Percentiles rank a stretch among this genome's conserved stretches.
Evolutionary conservation across 2,329 filamentous ascomycete genomes (phyloP).

Genomic region (Penicillium sp.): DNA sequence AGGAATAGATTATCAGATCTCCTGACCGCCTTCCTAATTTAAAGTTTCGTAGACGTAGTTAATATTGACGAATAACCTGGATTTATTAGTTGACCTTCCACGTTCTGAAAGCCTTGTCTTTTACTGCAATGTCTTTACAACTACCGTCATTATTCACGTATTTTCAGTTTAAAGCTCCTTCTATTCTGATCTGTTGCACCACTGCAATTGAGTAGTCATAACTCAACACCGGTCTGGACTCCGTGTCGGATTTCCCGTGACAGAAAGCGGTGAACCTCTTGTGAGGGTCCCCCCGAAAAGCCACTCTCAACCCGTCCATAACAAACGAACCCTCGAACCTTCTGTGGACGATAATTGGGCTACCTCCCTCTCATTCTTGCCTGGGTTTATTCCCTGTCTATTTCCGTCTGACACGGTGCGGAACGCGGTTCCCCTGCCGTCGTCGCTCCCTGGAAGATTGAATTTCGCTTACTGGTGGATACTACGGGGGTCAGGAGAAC

Average conservation of each 20-base stretch:
- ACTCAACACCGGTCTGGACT: not conserved
- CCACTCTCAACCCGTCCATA: constrained; percentile 20
- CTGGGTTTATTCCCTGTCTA: not conserved
- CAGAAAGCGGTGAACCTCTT: constrained; percentile 18
- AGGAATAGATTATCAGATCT: not conserved
- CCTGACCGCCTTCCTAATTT: not conserved
- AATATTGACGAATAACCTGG: not conserved
- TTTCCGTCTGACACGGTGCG: constrained; percentile 15
- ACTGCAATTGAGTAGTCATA: not conserved
- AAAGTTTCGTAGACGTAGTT: not conserved
- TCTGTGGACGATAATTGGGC: constrained; percentile 13
- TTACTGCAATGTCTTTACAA: not conserved
- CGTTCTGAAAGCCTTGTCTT: not conserved
- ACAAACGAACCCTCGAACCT: constrained; percentile 21
- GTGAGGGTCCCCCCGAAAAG: constrained; percentile 16
- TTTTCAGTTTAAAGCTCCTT: not conserved
- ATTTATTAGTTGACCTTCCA: not conserved
- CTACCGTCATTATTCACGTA: not conserved
- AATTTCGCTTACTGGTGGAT: constrained; percentile 20
- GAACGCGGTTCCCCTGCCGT: constrained; percentile 18
- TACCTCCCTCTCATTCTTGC: constrained; percentile 5
- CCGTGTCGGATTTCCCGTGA: constrained; percentile 3
- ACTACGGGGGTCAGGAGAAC: constrained; percentile 27
- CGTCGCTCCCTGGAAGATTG: constrained; percentile 16
- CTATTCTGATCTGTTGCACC: not conserved